Evolutionary conservation across 2,329 filamentous ascomycete species (phyloP), one percentile per base, ranked within the genome.

Genomic region (Ceratocystis eucalypticola): DNA sequence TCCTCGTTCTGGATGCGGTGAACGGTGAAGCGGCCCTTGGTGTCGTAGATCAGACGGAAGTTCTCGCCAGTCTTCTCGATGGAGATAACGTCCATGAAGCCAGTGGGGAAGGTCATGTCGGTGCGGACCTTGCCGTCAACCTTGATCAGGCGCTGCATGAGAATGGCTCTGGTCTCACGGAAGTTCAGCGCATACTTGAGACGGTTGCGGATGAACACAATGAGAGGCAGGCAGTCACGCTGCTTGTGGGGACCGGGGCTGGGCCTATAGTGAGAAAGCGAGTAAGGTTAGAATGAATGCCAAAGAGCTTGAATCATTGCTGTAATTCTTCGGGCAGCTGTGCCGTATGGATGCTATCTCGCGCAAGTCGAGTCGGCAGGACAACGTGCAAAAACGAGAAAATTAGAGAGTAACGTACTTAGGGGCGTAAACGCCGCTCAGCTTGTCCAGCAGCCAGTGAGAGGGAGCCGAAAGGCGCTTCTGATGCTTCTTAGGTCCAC

Each of bases 1-100:
- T 99, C 94, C 85, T 97, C 94, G 74, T 86, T 82, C 80, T 95
- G 93, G 83, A 99, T 97, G 77, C 94, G 90, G 90, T 99, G 94
- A 78, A 99, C 92, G 79, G 94, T 96, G 90, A 97, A 99, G 79
- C 94, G 93, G 75, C 94, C 94, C 89, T 99, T 99, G 88, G 93
- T 99, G 80, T 99, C 94, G 88, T 97, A 99, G 86, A 99, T 84
- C 74, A 99, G 91, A 74, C 94, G 93, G 91, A 99, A 99, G 89
- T 96, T 89, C 88, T 99, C 94, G 87, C 92, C 92, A 69, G 94
- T 99, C 91, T 99, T 99, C 82, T 99, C 94, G 78, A 99, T 95
- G 76, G 84, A 84, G 84, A 99, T 96, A 78, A 99, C 94, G 79
- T 99, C 94, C 94, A 97, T 97, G 87, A 95, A 96, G 76, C 94